phyloP scores from a whole-genome alignment of 1,139 yeast genomes.

The Suhomyces bolitotheri region DNA sequence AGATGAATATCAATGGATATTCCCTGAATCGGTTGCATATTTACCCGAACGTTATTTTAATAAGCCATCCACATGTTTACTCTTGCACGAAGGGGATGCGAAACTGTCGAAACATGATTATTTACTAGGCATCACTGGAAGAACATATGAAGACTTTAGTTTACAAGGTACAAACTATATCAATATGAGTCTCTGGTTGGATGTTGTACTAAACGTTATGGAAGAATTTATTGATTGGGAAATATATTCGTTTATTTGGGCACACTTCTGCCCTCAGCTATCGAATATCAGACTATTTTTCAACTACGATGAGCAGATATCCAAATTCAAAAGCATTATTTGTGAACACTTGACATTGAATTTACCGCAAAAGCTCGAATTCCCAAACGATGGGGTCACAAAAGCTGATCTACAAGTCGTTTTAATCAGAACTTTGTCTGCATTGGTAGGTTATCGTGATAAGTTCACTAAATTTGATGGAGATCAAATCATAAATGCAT shows the following conservation, averaged over 20 bases:
- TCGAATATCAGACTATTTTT: conserved; percentile 59
- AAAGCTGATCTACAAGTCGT: conserved; percentile 70
- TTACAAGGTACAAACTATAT: conserved; percentile 24
- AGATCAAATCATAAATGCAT: conserved; percentile 66
- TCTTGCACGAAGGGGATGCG: conserved; percentile 1
- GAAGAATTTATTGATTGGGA: conserved; percentile 70
- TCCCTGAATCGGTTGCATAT: conserved; percentile 57
- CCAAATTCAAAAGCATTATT: conserved; percentile 47
- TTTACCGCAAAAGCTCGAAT: conserved; percentile 43
- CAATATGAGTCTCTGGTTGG: conserved; percentile 55
- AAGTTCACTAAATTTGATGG: conserved; percentile 61
- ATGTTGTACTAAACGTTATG: conserved; percentile 50
- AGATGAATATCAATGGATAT: conserved; percentile 47
- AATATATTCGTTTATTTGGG: conserved; percentile 62
- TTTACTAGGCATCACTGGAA: too few relatives aligned
- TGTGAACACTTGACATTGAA: conserved; percentile 62
- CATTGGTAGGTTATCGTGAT: conserved; percentile 66
- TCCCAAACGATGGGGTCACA: conserved; percentile 45
- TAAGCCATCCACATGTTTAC: conserved; percentile 25
- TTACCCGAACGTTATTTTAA: conserved; percentile 46
- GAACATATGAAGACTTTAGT: too few relatives aligned
- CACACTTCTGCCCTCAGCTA: conserved; percentile 73
- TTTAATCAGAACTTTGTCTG: conserved; percentile 62
- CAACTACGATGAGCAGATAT: conserved; percentile 45
- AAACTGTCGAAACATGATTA: too few relatives aligned